Conservation (phyloP, 192 early-diverging fungal genomes). For the Umbelopsis sp. region DNA sequence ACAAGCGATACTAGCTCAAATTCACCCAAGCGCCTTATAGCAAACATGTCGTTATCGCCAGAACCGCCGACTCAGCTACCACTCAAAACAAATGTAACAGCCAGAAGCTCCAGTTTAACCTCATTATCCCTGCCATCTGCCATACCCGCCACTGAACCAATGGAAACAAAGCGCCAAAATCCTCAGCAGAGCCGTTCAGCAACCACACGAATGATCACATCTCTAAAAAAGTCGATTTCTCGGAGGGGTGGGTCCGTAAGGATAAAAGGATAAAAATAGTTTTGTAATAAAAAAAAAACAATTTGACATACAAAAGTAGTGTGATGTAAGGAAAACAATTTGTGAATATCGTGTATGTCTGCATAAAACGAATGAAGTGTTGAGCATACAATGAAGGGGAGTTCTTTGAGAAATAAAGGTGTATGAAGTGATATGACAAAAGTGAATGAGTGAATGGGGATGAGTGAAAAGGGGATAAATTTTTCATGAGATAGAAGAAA, state of each 20-base stretch:
- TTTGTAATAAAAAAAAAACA: no score
- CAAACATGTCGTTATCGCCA: not conserved
- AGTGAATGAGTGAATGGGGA: not conserved
- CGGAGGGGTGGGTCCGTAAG: not conserved
- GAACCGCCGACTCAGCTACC: not conserved
- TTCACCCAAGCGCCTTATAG: not conserved
- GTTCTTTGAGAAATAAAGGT: not conserved
- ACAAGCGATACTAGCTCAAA: not conserved
- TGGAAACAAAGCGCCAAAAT: not conserved
- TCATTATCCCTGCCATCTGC: not conserved
- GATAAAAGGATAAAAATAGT: not conserved
- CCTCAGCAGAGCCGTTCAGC: not conserved
- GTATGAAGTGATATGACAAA: not conserved
- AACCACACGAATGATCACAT: slow-evolving; percentile 5
- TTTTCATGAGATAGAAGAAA: not conserved
- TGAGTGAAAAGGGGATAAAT: not conserved
- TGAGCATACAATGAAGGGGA: not conserved
- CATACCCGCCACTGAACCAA: not conserved
- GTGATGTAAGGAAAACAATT: no score
- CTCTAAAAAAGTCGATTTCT: not conserved
- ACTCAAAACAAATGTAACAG: not conserved
- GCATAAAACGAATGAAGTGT: not conserved
- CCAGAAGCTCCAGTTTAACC: not conserved
- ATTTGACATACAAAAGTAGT: no score
- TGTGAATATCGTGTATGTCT: no score